These are phyloP conservation scores for Podaxis sp. DNA, from an alignment of 768 basidiomycete genomes.

Conservation along the genomic window DNA sequence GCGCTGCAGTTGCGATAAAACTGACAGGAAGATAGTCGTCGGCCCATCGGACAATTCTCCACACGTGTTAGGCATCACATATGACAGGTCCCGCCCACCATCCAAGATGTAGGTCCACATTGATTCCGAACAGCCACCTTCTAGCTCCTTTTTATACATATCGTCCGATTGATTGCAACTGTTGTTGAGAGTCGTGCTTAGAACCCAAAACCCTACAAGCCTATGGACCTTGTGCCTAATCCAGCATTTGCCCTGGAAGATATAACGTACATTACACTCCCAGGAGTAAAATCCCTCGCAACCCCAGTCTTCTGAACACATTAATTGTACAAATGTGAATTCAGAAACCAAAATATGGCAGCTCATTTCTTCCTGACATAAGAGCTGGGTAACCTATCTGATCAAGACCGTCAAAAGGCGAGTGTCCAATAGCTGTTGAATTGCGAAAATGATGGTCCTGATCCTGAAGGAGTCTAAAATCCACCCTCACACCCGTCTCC, in stretches of 20 bases:
- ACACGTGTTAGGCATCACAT: background rate
- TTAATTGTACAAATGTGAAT: too few species aligned
- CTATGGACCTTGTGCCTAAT: too few species aligned
- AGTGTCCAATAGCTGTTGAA: background rate
- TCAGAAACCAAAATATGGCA: too few species aligned
- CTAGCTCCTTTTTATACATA: background rate
- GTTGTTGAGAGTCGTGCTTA: background rate
- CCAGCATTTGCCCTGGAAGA: too few species aligned
- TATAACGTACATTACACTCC: too few species aligned
- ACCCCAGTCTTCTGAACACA: too few species aligned
- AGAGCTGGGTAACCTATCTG: too few species aligned
- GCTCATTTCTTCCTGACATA: too few species aligned
- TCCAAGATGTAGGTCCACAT: slow-evolving; percentile 1
- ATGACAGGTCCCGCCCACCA: background rate
- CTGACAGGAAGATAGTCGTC: background rate
- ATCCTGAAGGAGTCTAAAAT: background rate
- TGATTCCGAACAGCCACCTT: background rate
- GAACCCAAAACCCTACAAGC: too few species aligned
- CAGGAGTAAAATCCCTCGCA: too few species aligned
- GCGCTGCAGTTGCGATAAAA: background rate
- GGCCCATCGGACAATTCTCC: background rate
- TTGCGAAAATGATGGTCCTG: background rate
- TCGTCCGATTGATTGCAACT: background rate
- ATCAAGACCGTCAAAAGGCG: background rate
- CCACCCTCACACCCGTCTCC: background rate